phyloP scores from a whole-genome alignment of 1,284 basidiomycete genomes.

The Rhodotorula sp. region DNA sequence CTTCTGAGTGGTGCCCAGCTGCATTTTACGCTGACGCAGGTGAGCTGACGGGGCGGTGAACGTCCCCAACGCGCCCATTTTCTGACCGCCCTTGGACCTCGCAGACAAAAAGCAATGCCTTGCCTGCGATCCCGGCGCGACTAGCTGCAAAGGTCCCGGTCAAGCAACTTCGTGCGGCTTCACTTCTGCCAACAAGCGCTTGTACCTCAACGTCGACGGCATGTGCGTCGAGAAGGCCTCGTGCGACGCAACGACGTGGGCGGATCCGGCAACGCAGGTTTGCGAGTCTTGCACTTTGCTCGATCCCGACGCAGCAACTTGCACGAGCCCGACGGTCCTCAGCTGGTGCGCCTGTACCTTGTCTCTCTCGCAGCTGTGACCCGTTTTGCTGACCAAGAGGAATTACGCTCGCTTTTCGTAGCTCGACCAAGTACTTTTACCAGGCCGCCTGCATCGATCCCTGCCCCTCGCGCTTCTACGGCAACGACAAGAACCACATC shows the following conservation, averaged over 20 bases:
- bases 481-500: not conserved
- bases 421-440: slow-evolving; percentile 4
- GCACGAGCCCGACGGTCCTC: slow-evolving; percentile 1
- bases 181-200: not conserved
- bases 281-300: slow-evolving; percentile 3
- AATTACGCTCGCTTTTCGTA: not conserved
- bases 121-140: slow-evolving; percentile 1
- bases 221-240: not conserved
- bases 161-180: not conserved
- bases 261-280: not conserved
- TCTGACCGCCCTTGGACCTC: not conserved
- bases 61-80: not conserved
- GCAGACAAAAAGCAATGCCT: not conserved
- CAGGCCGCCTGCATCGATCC: slow-evolving; percentile 3
- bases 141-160: slow-evolving; percentile 1
- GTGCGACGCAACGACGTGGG: slow-evolving; percentile 2
- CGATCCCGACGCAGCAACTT: not conserved
- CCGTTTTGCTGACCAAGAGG: too few species aligned
- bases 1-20: not conserved
- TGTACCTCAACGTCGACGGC: slow-evolving; percentile 9
- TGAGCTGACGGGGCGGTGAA: not conserved
- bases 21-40: not conserved
- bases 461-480: slow-evolving; percentile 6
- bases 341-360: not conserved
- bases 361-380: not conserved